Evolutionary conservation across 2,329 filamentous ascomycete species (phyloP).

Genomic region (Colletotrichum plurivorum): DNA sequence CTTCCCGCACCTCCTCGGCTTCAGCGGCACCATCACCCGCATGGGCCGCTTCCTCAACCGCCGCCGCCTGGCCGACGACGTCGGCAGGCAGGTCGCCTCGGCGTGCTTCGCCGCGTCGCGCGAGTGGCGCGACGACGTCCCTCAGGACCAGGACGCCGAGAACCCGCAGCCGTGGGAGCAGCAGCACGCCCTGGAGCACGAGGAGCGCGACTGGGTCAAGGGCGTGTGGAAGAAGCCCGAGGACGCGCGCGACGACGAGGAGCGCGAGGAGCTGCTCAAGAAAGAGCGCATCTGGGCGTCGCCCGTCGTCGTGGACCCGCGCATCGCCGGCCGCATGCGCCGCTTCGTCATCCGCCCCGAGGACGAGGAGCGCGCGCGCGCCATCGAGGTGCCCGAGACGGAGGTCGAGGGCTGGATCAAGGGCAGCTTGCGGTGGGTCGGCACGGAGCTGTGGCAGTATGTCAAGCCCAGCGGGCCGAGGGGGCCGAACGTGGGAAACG

Average conservation of each 20-base stretch:
- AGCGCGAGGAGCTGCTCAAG: constrained; percentile 56
- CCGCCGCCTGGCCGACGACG: constrained; percentile 85
- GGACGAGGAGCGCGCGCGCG: constrained; percentile 76
- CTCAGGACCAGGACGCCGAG: constrained; percentile 44
- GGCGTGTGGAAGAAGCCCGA: constrained; percentile 73
- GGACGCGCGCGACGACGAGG: constrained; percentile 55
- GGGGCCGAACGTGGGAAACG: constrained; percentile 56
- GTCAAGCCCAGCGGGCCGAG: constrained; percentile 55
- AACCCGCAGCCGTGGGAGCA: constrained; percentile 67
- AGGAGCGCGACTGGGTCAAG: constrained; percentile 90
- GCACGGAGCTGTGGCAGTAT: constrained; percentile 63
- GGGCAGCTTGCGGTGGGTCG: constrained; percentile 68
- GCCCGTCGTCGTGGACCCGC: constrained; percentile 80
- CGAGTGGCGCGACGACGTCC: constrained; percentile 59
- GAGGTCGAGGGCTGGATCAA: constrained; percentile 80
- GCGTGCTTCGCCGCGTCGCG: constrained; percentile 77
- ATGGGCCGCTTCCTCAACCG: constrained; percentile 90
- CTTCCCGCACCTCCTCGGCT: constrained; percentile 93
- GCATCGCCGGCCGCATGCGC: constrained; percentile 85
- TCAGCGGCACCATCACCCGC: constrained; percentile 89
- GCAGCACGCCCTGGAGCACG: constrained; percentile 73
- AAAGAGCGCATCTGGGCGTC: constrained; percentile 83
- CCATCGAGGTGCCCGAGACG: constrained; percentile 75
- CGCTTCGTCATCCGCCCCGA: constrained; percentile 79
- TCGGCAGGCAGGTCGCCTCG: constrained; percentile 90